Conservation (phyloP, 108 stramenopile species). For the Schizochytrium sp. region DNA sequence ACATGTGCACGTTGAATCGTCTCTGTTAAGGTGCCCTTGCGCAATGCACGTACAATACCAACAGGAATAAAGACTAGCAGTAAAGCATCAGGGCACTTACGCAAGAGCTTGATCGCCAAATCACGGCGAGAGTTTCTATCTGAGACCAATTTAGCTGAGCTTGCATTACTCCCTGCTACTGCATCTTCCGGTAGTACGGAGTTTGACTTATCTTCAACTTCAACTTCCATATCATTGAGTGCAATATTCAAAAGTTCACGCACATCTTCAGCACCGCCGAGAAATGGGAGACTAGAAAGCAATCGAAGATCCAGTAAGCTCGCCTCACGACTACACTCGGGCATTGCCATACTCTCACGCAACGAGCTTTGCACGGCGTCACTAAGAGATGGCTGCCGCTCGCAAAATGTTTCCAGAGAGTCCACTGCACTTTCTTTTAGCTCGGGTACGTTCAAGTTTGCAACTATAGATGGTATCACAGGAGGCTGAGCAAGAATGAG, state of each 20-base stretch:
- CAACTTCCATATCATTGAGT: no score
- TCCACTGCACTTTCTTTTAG: background rate
- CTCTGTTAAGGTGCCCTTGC: background rate
- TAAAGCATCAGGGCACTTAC: background rate
- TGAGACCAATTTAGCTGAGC: no score
- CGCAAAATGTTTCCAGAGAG: background rate
- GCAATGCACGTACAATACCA: background rate
- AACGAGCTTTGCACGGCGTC: constrained; percentile 5
- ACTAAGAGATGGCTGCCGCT: background rate
- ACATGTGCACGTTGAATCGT: background rate
- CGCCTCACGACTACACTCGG: background rate
- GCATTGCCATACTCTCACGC: background rate
- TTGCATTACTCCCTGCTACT: no score
- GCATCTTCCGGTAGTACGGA: no score
- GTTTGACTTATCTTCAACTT: no score
- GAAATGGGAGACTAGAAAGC: background rate
- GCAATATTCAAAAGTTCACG: background rate
- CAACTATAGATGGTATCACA: background rate
- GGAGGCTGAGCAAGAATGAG: constrained; percentile 33
- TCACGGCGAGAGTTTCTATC: background rate
- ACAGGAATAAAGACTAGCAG: background rate
- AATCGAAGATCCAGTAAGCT: background rate
- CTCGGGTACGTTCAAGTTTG: background rate
- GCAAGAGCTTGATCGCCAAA: background rate
- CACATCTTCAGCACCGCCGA: background rate